Evolutionary conservation across 306 rosid species (phyloP).

Genomic region (Casuarina equisetifolia): DNA sequence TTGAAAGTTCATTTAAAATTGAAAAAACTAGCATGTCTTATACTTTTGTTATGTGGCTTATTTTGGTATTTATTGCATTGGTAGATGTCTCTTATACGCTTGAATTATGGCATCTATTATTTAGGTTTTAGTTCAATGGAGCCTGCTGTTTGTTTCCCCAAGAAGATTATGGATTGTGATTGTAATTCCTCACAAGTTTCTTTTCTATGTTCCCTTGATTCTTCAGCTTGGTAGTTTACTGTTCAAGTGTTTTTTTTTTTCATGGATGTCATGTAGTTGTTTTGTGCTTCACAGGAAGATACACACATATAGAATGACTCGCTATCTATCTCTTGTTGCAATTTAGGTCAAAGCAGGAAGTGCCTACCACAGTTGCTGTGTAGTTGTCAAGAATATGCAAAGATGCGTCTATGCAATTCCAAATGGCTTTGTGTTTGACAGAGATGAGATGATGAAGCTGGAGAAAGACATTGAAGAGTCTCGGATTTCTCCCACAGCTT

Average conservation of each 20-base stretch:
- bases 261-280: not conserved
- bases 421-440: constrained; percentile 39
- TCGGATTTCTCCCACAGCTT: constrained; percentile 55
- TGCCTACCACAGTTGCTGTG: constrained; percentile 83
- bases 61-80: not conserved
- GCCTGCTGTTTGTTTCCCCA: not conserved
- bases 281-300: not conserved
- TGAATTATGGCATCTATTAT: constrained; percentile 5
- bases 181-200: not conserved
- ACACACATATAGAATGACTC: too few relatives aligned
- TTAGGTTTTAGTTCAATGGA: not conserved
- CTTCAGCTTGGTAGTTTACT: not conserved
- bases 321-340: constrained; percentile 26
- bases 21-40: not conserved
- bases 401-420: constrained; percentile 93
- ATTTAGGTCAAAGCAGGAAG: constrained; percentile 78
- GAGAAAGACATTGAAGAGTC: constrained; percentile 66
- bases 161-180: not conserved
- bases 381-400: constrained; percentile 80
- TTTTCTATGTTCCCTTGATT: not conserved
- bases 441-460: constrained; percentile 60
- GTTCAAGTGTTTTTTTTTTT: not conserved
- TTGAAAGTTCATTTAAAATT: not conserved
- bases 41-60: not conserved
- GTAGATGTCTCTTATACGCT: not conserved